Conservation (phyloP, 1,284 basidiomycete genomes). For the Xerocomus subilludens region DNA sequence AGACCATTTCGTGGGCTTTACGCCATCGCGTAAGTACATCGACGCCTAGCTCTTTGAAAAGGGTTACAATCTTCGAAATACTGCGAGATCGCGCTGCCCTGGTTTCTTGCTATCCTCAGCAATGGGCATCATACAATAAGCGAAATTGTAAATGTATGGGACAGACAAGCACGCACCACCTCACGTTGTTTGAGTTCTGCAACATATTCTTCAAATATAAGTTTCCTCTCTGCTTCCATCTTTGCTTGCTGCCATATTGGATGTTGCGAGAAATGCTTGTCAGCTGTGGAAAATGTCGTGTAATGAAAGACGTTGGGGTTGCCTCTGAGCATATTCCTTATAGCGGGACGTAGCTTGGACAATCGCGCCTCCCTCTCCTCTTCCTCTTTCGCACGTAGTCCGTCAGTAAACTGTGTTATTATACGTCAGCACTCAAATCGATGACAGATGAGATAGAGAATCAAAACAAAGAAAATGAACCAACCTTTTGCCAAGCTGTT, state of each 20-base stretch:
- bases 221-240: slow-evolving; percentile 82
- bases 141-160: slow-evolving; percentile 13
- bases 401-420: slow-evolving; percentile 72
- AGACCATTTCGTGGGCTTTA: slow-evolving; percentile 78
- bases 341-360: slow-evolving; percentile 82
- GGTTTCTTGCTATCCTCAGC: slow-evolving; percentile 71
- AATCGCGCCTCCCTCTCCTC: slow-evolving; percentile 85
- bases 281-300: slow-evolving; percentile 87
- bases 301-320: slow-evolving; percentile 89
- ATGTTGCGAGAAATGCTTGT: slow-evolving; percentile 83
- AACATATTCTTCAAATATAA: slow-evolving; percentile 92
- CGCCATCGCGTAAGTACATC: slow-evolving; percentile 92
- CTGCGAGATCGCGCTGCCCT: slow-evolving; percentile 79
- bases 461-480: not conserved
- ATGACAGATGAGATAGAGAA: slow-evolving; percentile 1
- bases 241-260: slow-evolving; percentile 89
- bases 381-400: slow-evolving; percentile 72
- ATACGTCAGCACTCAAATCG: slow-evolving; percentile 25
- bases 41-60: slow-evolving; percentile 86
- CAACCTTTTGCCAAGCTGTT: slow-evolving; percentile 89
- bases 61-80: slow-evolving; percentile 78
- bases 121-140: slow-evolving; percentile 25
- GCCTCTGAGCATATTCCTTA: slow-evolving; percentile 85
- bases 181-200: slow-evolving; percentile 85
- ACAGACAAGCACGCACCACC: slow-evolving; percentile 66